Evolutionary conservation across 1,284 basidiomycete species (phyloP), one percentile per base, ranked within the genome.

Genomic region (Meira nashicola): DNA sequence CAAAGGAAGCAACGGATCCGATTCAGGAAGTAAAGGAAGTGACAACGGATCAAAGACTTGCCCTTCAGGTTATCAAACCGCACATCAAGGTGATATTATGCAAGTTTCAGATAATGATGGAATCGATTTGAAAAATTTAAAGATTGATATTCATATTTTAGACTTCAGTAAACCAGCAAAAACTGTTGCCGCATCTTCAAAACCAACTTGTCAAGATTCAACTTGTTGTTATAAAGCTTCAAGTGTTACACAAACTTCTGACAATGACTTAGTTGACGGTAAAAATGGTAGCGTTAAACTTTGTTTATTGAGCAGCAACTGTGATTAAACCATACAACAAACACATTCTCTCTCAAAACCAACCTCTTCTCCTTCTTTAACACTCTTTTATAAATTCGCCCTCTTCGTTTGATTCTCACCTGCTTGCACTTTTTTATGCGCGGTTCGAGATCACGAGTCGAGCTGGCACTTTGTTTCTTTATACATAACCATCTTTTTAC

Each of bases 241-340:
- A n/a, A n/a, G n/a, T n/a, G 37, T 52, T 9, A 52, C 33, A 7
- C 49, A 52, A 39, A 21, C 8, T 12, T 37, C 28, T 12, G 49
- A 52, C 49, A 33, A 33, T 52, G 49, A 52, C 21, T 25, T 54
- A 23, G 14, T 48, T n/a, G 53, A 54, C 37, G n/a, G 44, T n/a
- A 54, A 54, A 38, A 54, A 54, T 44, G 19, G 44, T 11, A 23
- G 14, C 7, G 17, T 54, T 38, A 44, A 54, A 14, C n/a, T 54
- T 19, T 10, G 15, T 12, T n/a, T 54, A 11, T 38, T 54, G 7
- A 39, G 37, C 37, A 39, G 37, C 37, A 37, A 54, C n/a, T n/a
- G n/a, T n/a, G 28, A 33, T 33, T 33, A 33, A 33, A 33, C 28
- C n/a, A n/a, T n/a, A n/a, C n/a, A n/a, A 33, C 28, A 8, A 33